Percentiles rank a stretch among this genome's conserved stretches.
Evolutionary conservation across 192 early-diverging fungal genomes (phyloP).

Genomic region (Backusella luteola): DNA sequence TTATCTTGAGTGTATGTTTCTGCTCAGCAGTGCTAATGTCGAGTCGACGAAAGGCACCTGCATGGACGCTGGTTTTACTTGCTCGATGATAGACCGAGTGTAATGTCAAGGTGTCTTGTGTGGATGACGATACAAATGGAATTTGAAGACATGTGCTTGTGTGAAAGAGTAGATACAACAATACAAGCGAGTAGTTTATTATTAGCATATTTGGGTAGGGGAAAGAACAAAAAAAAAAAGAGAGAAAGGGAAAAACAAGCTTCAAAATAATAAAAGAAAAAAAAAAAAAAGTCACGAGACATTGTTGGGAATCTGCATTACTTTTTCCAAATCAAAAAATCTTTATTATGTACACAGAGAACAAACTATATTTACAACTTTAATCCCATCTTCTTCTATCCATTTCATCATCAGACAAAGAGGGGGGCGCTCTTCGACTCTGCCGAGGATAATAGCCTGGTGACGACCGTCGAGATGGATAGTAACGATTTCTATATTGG

Average conservation of each 20-base stretch:
- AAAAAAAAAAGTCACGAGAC: not conserved
- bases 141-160: not conserved
- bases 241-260: not conserved
- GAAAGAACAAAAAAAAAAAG: not conserved
- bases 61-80: not conserved
- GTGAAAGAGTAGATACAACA: not conserved
- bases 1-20: not conserved
- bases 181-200: not conserved
- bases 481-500: constrained; percentile 6
- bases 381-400: constrained; percentile 17
- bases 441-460: constrained; percentile 4
- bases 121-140: not conserved
- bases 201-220: not conserved
- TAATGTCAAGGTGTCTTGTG: not conserved
- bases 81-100: not conserved
- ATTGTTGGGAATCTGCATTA: not conserved
- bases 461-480: not conserved
- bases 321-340: not conserved
- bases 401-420: not conserved
- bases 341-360: not conserved
- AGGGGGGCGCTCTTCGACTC: not conserved
- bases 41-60: not conserved
- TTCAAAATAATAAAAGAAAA: too few relatives aligned
- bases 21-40: not conserved
- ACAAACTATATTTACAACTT: not conserved